Evolutionary conservation across 202 grass and related monocot genomes (phyloP).

Genomic region (Musa balbisiana): DNA sequence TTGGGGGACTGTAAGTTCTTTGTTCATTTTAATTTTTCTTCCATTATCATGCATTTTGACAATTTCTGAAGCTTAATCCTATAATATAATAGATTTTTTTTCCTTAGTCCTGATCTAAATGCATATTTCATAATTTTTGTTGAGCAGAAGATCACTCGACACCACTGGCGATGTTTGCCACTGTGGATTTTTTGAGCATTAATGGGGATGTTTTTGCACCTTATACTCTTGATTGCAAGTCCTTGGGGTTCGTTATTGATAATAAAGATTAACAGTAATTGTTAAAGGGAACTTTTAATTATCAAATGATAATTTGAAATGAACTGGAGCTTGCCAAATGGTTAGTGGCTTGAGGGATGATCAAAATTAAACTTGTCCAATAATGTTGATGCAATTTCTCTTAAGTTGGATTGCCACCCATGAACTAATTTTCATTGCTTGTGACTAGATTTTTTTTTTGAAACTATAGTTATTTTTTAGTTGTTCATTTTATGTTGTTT

Average conservation of each 20-base stretch:
- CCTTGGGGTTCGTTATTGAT: not conserved
- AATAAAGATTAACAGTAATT: not conserved
- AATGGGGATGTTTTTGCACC: not conserved
- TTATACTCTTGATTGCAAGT: not conserved
- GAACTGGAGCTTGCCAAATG: not conserved
- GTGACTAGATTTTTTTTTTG: no score
- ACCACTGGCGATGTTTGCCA: no score
- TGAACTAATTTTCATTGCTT: no score
- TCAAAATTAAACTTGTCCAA: not conserved
- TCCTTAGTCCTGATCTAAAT: no score
- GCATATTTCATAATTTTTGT: no score
- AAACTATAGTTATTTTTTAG: no score
- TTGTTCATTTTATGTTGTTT: no score
- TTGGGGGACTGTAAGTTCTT: constrained; percentile 53
- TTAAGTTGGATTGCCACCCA: not conserved
- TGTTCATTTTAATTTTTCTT: not conserved
- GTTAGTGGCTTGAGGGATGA: not conserved
- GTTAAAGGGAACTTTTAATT: no score
- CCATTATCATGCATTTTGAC: not conserved
- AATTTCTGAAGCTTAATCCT: not conserved
- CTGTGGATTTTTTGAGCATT: no score
- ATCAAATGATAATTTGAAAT: not conserved
- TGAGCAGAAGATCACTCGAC: no score
- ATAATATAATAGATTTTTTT: not conserved
- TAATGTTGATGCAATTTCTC: not conserved